Evolutionary conservation across 257 asterid species (phyloP).

Genomic region (Penstemon newberryi): DNA sequence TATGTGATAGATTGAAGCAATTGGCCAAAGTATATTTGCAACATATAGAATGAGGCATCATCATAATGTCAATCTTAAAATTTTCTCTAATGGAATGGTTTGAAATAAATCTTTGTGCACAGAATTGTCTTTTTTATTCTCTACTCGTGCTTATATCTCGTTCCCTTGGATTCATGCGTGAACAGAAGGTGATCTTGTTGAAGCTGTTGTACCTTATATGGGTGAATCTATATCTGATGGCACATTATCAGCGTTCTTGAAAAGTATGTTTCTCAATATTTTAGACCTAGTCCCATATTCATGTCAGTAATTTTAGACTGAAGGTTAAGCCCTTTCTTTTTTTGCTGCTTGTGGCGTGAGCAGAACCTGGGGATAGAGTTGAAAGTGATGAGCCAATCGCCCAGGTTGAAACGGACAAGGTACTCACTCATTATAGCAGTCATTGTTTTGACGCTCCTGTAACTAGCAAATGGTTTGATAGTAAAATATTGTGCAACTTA

Average conservation of each 20-base stretch:
- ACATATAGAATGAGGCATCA: background rate
- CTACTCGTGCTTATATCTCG: slow-evolving; percentile 12
- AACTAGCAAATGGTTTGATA: slow-evolving; percentile 14
- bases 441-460: background rate
- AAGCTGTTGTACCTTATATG: slow-evolving; percentile 95
- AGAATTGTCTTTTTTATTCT: background rate
- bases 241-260: slow-evolving; percentile 78
- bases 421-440: slow-evolving; percentile 30
- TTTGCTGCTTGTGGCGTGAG: slow-evolving; percentile 28
- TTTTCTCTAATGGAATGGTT: too few species aligned
- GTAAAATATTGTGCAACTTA: too few species aligned
- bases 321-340: slow-evolving; percentile 21
- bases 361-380: slow-evolving; percentile 92
- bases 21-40: background rate
- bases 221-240: slow-evolving; percentile 97
- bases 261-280: slow-evolving; percentile 51
- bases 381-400: slow-evolving; percentile 93
- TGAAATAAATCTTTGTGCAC: slow-evolving; percentile 6
- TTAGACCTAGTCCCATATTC: background rate
- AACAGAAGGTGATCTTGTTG: slow-evolving; percentile 69
- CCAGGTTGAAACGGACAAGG: slow-evolving; percentile 98
- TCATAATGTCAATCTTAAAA: background rate
- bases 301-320: slow-evolving; percentile 1
- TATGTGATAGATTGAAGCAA: too few species aligned
- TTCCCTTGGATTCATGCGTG: slow-evolving; percentile 21